Evolutionary conservation across 768 basidiomycete species (phyloP).

Genomic region (Coprinopsis sp.): DNA sequence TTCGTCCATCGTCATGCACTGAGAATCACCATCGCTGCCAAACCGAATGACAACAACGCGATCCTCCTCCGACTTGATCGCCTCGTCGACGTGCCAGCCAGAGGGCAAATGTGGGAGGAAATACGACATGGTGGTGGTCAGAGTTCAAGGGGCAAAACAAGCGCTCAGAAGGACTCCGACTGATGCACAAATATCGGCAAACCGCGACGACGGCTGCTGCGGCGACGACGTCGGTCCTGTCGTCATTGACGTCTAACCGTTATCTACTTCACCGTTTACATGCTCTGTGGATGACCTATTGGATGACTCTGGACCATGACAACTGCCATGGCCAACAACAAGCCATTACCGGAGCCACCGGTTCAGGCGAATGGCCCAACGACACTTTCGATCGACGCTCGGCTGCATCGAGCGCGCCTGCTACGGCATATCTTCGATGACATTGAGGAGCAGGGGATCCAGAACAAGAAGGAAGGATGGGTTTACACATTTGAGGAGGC

Average conservation of each 20-base stretch:
- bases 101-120: conserved; percentile 85
- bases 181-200: too few relatives aligned
- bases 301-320: too few relatives aligned
- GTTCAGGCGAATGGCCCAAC: conserved; percentile 12
- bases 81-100: conserved; percentile 99
- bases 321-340: conserved; percentile 27
- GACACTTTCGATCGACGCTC: conserved; percentile 35
- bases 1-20: conserved; percentile 99
- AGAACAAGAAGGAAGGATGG: conserved; percentile 38
- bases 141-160: neutral
- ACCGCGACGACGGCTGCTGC: too few relatives aligned
- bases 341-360: conserved; percentile 34
- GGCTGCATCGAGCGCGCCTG: conserved; percentile 35
- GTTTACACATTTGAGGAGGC: conserved; percentile 39
- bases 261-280: too few relatives aligned
- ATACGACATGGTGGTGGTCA: conserved; percentile 61
- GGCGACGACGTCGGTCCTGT: too few relatives aligned
- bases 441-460: conserved; percentile 25
- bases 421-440: conserved; percentile 39
- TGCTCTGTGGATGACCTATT: too few relatives aligned
- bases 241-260: too few relatives aligned
- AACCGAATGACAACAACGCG: conserved; percentile 92
- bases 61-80: conserved; percentile 97
- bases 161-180: too few relatives aligned
- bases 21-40: conserved; percentile 87